Evolutionary conservation across 441 rosid genomes (phyloP).

Genomic region (Gossypium trilobum): DNA sequence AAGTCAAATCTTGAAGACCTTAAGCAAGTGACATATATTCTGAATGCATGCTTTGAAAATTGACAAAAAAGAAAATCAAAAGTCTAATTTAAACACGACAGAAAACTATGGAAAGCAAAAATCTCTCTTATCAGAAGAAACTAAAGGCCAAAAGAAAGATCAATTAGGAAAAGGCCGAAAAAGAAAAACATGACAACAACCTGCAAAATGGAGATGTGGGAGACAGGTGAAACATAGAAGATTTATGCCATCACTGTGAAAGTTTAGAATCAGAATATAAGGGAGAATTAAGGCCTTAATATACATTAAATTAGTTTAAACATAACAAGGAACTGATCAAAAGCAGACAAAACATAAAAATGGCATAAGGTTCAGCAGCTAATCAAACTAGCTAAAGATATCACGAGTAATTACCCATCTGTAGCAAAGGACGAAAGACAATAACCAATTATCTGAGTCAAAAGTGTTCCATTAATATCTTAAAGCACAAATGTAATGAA

Average conservation of each 20-base stretch:
- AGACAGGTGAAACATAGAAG: neutral
- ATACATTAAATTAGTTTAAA: neutral
- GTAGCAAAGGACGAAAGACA: neutral
- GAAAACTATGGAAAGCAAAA: neutral
- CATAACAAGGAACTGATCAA: neutral
- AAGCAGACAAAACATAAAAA: neutral
- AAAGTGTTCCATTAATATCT: neutral
- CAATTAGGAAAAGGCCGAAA: neutral
- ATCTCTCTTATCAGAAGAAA: neutral
- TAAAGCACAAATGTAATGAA: neutral
- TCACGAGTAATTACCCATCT: neutral
- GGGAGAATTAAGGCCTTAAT: neutral
- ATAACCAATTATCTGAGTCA: neutral
- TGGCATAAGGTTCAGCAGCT: neutral
- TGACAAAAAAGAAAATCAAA: neutral
- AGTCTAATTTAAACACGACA: neutral
- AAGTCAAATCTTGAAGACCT: neutral
- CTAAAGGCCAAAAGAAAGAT: neutral
- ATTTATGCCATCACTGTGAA: neutral
- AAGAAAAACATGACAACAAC: neutral
- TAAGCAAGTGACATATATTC: neutral
- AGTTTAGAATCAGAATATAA: constrained; percentile 6
- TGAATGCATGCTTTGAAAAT: neutral
- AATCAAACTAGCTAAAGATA: constrained; percentile 1
- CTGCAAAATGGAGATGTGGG: neutral